phyloP scores from a whole-genome alignment of 192 early-diverging fungal genomes.

The Podila verticillata region DNA sequence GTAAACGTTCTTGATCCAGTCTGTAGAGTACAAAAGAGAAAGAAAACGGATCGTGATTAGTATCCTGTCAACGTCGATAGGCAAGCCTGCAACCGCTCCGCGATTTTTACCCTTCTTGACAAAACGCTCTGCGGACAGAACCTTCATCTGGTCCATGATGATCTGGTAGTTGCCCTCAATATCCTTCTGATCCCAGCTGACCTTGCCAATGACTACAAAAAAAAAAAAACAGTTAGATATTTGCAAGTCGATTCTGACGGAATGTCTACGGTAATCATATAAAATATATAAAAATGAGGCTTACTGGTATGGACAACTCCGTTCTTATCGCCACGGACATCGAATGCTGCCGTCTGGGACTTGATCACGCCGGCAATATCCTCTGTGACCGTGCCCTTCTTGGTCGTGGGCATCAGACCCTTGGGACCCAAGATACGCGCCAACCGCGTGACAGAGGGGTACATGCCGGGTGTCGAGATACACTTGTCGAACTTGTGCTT shows the following conservation, averaged over 20 bases:
- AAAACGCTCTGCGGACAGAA: conserved; percentile 62
- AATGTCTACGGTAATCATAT: conserved; percentile 5
- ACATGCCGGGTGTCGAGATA: conserved; percentile 89
- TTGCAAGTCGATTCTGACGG: conserved; percentile 9
- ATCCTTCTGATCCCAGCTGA: conserved; percentile 47
- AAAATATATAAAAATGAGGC: conserved; percentile 1
- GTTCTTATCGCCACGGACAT: conserved; percentile 80
- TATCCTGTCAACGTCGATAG: neutral
- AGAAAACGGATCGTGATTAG: neutral
- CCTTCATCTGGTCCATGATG: conserved; percentile 70
- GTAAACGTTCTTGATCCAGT: conserved; percentile 68
- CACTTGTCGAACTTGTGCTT: conserved; percentile 80
- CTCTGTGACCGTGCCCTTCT: conserved; percentile 86
- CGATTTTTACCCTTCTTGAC: conserved; percentile 54
- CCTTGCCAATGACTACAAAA: conserved; percentile 42
- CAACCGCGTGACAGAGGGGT: conserved; percentile 88
- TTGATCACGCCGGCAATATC: conserved; percentile 74
- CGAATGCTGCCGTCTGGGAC: conserved; percentile 72
- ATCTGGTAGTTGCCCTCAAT: conserved; percentile 61
- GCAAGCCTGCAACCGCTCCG: neutral
- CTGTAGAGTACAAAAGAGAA: conserved; percentile 18
- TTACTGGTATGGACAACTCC: conserved; percentile 74
- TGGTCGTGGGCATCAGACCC: conserved; percentile 94
- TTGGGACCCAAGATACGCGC: conserved; percentile 92
- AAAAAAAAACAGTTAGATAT: neutral